These are phyloP conservation scores for Globisporangium yorkense DNA, from an alignment of 352 stramenopile species.

Conservation along the genomic window DNA sequence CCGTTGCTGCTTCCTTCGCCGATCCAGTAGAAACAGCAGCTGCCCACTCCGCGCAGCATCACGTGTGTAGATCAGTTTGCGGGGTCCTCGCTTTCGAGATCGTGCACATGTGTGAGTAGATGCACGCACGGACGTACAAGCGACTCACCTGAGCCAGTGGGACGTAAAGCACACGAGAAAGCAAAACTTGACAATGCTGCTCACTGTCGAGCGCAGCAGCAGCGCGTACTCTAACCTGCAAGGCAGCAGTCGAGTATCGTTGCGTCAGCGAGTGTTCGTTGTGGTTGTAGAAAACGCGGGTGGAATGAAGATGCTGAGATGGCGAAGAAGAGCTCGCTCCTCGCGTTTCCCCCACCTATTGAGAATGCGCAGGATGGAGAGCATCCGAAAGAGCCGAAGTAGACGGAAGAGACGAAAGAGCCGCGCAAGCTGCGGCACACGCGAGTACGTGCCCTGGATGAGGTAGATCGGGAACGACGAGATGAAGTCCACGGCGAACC, in stretches of 20 bases:
- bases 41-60: conserved; percentile 6
- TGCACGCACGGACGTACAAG: not conserved
- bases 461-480: conserved; percentile 71
- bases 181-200: conserved; percentile 56
- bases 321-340: not conserved
- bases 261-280: not conserved
- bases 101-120: not conserved
- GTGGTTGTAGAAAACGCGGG: too few species aligned
- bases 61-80: not conserved
- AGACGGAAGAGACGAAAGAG: conserved; percentile 59
- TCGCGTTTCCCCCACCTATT: conserved; percentile 19
- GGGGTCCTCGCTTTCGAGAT: not conserved
- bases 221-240: conserved; percentile 31
- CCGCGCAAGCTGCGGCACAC: conserved; percentile 51
- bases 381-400: conserved; percentile 60
- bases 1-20: conserved; percentile 18
- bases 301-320: not conserved
- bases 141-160: conserved; percentile 45
- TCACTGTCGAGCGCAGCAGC: conserved; percentile 69
- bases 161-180: conserved; percentile 65
- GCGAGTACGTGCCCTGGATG: conserved; percentile 50
- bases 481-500: conserved; percentile 75
- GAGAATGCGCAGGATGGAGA: conserved; percentile 58
- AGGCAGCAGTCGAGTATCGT: not conserved
- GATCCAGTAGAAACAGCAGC: conserved; percentile 59